Evolutionary conservation across 805 yeast genomes (phyloP), one percentile per base, ranked within the genome.

Genomic region (Komagataella mondaviorum): DNA sequence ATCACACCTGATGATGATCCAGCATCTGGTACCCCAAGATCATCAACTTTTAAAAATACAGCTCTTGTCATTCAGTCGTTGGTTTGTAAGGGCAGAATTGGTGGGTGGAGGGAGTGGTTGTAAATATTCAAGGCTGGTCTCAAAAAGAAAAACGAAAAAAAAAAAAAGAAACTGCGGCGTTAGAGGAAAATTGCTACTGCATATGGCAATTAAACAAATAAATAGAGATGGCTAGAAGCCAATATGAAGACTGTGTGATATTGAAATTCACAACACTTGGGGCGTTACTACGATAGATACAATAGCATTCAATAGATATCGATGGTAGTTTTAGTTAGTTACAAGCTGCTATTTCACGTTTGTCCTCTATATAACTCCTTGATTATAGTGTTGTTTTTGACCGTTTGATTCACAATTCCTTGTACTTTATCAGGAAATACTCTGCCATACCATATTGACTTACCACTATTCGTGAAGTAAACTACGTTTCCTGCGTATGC

Each of bases 401-500:
- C 60, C 2, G 87, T 78, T 55, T 78, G 78, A 24, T 69, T 59
- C 1, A 85, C 75, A 4, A 88, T 72, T 0, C 85, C 83, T 57
- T 81, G 85, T n/a, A 87, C 81, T 47, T 76, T 73, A 4, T 71
- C 67, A 0, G 91, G 88, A 48, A 69, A 66, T 2, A 87, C 88
- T 50, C 87, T 69, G 0, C 95, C 93, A 61, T 86, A 87, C 95
- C 95, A 87, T 2, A 82, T 63, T 14, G 71, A 63, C 48, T 70
- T 70, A 1, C 78, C 75, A 36, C 66, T 61, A 8, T 62, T 63
- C 48, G 70, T 70, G 55, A 81, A 80, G 49, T 76, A 74, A 2
- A 86, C 67, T 12, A 88, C 78, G 59, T 88, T 88, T 0, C 95
- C 96, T 1, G 96, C 96, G 64, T 78, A 88, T 2, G 75, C 86